Evolutionary conservation across 2,329 filamentous ascomycete species (phyloP).

Genomic region (Exophiala bonariae): DNA sequence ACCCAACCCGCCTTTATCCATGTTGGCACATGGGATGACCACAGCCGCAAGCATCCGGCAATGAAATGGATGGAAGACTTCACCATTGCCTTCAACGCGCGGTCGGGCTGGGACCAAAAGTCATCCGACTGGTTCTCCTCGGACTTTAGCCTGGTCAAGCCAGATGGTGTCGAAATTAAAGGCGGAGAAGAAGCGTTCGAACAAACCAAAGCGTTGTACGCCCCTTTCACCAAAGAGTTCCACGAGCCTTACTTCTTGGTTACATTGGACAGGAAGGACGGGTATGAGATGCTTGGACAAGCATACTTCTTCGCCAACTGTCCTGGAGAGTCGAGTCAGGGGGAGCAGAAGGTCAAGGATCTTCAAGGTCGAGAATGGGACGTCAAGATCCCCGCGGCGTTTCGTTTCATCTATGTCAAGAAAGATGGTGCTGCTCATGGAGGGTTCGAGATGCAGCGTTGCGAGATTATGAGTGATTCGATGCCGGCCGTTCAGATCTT

Average conservation of each 20-base stretch:
- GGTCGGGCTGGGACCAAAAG: conserved; percentile 11
- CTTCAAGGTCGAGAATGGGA: conserved; percentile 23
- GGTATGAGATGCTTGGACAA: conserved; percentile 23
- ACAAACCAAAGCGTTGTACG: conserved; percentile 16
- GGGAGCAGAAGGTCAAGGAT: conserved; percentile 19
- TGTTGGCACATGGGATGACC: conserved; percentile 22
- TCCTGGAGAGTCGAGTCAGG: conserved; percentile 5
- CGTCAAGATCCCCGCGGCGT: conserved; percentile 22
- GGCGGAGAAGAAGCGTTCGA: conserved; percentile 14
- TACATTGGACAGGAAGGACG: conserved; percentile 16
- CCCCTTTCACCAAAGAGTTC: conserved; percentile 18
- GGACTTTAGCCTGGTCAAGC: conserved; percentile 19
- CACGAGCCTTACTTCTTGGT: conserved; percentile 24
- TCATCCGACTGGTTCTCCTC: conserved; percentile 16
- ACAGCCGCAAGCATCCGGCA: conserved; percentile 22
- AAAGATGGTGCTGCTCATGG: conserved; percentile 17
- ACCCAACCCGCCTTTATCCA: conserved; percentile 22
- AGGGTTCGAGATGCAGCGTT: conserved; percentile 17
- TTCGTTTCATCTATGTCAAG: conserved; percentile 19
- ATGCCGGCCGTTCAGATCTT: conserved; percentile 20
- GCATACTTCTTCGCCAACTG: conserved; percentile 21
- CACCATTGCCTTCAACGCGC: conserved; percentile 18
- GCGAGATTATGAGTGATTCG: conserved; percentile 21
- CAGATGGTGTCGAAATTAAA: conserved; percentile 13
- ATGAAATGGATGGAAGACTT: conserved; percentile 28